Evolutionary conservation across 2,329 filamentous ascomycete species (phyloP), one percentile per base, ranked within the genome.

Genomic region (Aureobasidium sp.): DNA sequence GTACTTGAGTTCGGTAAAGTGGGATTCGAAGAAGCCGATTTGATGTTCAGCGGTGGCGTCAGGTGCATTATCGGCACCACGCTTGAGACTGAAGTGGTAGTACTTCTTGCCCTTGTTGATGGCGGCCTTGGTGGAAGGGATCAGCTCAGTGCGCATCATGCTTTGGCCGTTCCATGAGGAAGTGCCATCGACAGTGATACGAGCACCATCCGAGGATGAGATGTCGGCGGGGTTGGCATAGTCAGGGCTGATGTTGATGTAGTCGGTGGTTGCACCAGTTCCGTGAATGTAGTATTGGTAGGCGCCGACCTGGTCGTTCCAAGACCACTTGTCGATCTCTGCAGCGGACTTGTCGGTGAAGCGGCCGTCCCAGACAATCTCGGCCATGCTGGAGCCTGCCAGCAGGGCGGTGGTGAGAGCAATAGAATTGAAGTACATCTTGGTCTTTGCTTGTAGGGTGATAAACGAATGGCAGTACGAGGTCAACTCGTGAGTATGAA

Each of bases 261-360:
- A 89, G 67, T 81, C 75, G 24, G 78, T 78, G 9, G 84, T 78
- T 0, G 75, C 57, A 9, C 78, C 80, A 5, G 76, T 75, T 39
- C 87, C 88, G 75, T 90, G 87, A 70, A 89, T 89, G 76, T 90
- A 90, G 78, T 87, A 90, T 73, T 90, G 87, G 74, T 88, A 90
- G 0, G 84, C 81, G 0, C 85, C 85, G 68, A 87, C 83, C 73
- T 86, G 82, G 72, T 84, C 87, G 19, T 40, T 22, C 60, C 60
- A 61, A 9, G 65, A 68, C 67, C 75, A 87, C 44, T 80, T 79
- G 67, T 79, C 76, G 33, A 87, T 77, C 70, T 86, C 84, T 2
- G 77, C 67, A 9, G 79, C 76, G 17, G 75, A 74, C 66, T 85
- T 74, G 62, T 83, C 80, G 71, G 87, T 87, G 77, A 87, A 85